Evolutionary conservation across 768 basidiomycete species (phyloP), one percentile per base, ranked within the genome.

Genomic region (Mycena floridula): DNA sequence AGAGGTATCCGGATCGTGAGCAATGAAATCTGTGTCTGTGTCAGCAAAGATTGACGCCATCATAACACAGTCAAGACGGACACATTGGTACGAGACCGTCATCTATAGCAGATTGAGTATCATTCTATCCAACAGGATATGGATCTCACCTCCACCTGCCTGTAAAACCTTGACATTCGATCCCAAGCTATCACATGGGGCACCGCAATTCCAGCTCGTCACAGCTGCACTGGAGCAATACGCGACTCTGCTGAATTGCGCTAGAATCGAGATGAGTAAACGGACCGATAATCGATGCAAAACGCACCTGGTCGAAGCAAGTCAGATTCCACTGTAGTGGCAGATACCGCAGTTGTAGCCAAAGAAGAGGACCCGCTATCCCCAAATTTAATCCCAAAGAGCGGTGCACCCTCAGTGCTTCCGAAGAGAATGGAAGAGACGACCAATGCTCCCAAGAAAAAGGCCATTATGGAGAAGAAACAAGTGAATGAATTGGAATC

Each of bases 201-300:
- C 49, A 13, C 68, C 66, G 43, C 66, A 69, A n/a, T 54, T 46
- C 59, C 59, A 63, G 37, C 53, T 56, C 36, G 54, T 52, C n/a
- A 71, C 61, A 3, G 58, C 48, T 1, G 43, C 54, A 12, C 55
- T 57, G 16, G 58, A 54, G 52, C 68, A 72, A 49, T 70, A 72
- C 27, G 60, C 66, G 21, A 64, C 58, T 3, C 64, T 66, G 8
- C 51, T 46, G 51, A 70, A 70, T 23, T 56, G 51, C 7, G 66
- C 66, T n/a, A 7, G 67, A 63, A 5, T 64, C 60, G 16, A 59
- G 22, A 30, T 43, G 43, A 25, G 37, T 39, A 26, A 46, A 37
- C n/a, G n/a, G n/a, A n/a, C n/a, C n/a, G 28, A 36, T 46, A 22
- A 46, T 37, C 12, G 45, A 16, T 47, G 36, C n/a, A 45, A 46